phyloP scores from a whole-genome alignment of 2,329 filamentous ascomycete genomes.

The Leptographium lundbergii region DNA sequence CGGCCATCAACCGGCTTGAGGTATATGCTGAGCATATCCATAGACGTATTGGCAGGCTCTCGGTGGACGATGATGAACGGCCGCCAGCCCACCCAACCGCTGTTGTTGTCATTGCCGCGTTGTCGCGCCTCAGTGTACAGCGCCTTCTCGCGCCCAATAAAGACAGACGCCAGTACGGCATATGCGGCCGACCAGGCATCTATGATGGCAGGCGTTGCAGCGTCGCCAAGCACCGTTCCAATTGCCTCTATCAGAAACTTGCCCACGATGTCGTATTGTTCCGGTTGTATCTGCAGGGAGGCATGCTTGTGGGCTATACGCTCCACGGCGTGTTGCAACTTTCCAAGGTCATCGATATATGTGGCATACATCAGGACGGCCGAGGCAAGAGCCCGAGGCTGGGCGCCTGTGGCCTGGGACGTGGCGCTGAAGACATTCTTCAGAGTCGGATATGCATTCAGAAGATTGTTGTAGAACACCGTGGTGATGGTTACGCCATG shows the following conservation, averaged over 20 bases:
- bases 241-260: slow-evolving; percentile 56
- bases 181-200: slow-evolving; percentile 65
- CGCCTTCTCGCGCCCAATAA: slow-evolving; percentile 50
- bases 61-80: slow-evolving; percentile 40
- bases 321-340: slow-evolving; percentile 43
- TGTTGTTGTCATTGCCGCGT: slow-evolving; percentile 18
- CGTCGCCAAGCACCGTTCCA: slow-evolving; percentile 52
- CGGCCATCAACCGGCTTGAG: slow-evolving; percentile 48
- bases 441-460: slow-evolving; percentile 50
- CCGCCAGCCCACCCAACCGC: slow-evolving; percentile 35
- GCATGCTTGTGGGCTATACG: slow-evolving; percentile 68
- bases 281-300: slow-evolving; percentile 54
- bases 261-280: slow-evolving; percentile 60
- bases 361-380: slow-evolving; percentile 61
- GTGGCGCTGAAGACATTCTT: slow-evolving; percentile 59
- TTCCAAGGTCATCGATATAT: slow-evolving; percentile 57
- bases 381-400: slow-evolving; percentile 55
- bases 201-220: slow-evolving; percentile 51
- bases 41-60: slow-evolving; percentile 46
- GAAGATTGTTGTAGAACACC: slow-evolving; percentile 59
- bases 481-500: slow-evolving; percentile 59
- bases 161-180: slow-evolving; percentile 54
- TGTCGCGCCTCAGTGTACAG: slow-evolving; percentile 36
- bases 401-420: slow-evolving; percentile 55
- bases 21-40: slow-evolving; percentile 57